Evolutionary conservation across 768 basidiomycete species (phyloP).

Genomic region (Serendipita sp.): DNA sequence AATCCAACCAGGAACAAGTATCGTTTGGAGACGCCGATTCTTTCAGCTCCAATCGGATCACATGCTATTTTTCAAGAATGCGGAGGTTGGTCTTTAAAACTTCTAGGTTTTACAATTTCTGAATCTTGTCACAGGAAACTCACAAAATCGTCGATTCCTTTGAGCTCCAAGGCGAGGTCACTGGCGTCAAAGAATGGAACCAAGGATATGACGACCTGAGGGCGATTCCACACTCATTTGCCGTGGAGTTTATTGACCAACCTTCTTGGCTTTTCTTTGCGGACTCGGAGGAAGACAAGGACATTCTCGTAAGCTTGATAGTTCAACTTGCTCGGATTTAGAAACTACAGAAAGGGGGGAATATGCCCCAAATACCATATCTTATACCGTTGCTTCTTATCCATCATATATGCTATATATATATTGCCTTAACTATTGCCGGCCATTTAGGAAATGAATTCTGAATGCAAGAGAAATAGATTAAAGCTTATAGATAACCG

Average conservation of each 20-base stretch:
- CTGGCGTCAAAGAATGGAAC: constrained; percentile 40
- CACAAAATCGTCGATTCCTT: constrained; percentile 21
- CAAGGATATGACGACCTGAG: constrained; percentile 54
- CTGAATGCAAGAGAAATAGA: background rate
- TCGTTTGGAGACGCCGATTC: constrained; percentile 51
- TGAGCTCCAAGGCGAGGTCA: constrained; percentile 26
- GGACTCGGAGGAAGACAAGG: constrained; percentile 12
- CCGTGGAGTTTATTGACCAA: constrained; percentile 37
- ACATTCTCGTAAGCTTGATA: constrained; percentile 6
- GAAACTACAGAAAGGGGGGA: too few species aligned
- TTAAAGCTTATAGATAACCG: background rate
- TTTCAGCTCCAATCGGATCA: constrained; percentile 36
- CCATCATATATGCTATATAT: background rate
- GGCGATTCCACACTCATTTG: constrained; percentile 51
- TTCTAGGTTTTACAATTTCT: background rate
- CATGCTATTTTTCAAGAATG: constrained; percentile 35
- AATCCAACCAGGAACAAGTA: constrained; percentile 35
- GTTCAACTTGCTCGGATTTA: background rate
- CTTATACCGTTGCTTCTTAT: background rate
- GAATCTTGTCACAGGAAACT: constrained; percentile 17
- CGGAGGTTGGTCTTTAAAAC: constrained; percentile 26
- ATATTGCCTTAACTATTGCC: too few species aligned
- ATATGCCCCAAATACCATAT: background rate
- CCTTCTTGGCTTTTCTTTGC: constrained; percentile 37
- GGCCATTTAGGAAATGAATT: background rate